Evolutionary conservation across 306 rosid genomes (phyloP), one percentile per base, ranked within the genome.

Genomic region (Pterocarpus santalinus): DNA sequence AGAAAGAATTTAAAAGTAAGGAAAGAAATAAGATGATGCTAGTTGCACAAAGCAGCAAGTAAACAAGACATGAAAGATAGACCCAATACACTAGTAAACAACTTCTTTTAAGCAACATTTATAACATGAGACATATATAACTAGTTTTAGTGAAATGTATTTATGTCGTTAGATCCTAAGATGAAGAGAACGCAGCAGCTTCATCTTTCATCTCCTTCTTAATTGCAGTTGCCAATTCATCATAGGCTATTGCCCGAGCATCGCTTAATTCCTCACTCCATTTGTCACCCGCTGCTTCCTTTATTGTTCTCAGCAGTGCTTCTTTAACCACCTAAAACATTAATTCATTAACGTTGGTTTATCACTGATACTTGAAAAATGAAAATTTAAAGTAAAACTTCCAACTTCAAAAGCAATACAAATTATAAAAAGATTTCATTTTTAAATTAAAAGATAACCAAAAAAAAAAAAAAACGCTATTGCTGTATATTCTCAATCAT

Each of bases 161-260:
- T 38, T 11, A 63, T 14, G 55, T 11, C 32, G 56, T 15, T 34
- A n/a, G 7, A 57, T 57, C 15, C 13, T 33, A 62, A 4, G 8
- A 15, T n/a, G 22, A 71, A 38, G 34, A 22, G 44, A 68, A 57
- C 6, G 70, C 58, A 5, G 49, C 49, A 44, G 53, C 53, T 47
- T 47, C 53, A 47, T 47, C 53, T 12, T 47, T 78, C 82, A 68
- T 78, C 6, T 34, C 76, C 60, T 78, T 78, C 68, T 53, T 83
- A 72, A 83, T 72, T 44, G 75, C 63, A 16, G 64, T 39, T 64
- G 80, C 76, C 47, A 78, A 44, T 72, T 64, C 80, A 56, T 83
- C 83, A 34, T 83, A 83, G n/a, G 86, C 82, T 43, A 71, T 30
- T 13, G 39, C 76, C 86, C 79, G 72, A 41, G 86, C 86, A 41